phyloP scores from a whole-genome alignment of 192 early-diverging fungal species.

The Mortierella claussenii region DNA sequence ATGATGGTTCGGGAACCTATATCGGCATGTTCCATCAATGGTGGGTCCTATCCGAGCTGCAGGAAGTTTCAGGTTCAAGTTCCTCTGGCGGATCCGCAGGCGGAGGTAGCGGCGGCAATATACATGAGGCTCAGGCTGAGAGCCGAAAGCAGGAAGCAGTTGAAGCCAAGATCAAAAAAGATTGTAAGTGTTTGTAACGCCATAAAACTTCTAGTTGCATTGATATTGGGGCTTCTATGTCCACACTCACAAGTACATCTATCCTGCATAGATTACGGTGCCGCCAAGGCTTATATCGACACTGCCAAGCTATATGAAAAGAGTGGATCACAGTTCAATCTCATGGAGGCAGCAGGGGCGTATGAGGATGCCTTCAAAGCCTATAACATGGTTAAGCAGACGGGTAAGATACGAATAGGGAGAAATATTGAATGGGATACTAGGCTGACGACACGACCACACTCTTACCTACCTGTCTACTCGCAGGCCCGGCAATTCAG shows the following conservation, averaged over 20 bases:
- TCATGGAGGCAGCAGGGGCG: slow-evolving; percentile 51
- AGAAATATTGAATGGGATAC: too few species aligned
- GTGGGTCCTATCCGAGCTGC: slow-evolving; percentile 49
- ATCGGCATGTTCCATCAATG: slow-evolving; percentile 47
- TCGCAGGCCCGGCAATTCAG: slow-evolving; percentile 24
- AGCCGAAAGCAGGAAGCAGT: slow-evolving; percentile 40
- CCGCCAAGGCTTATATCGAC: slow-evolving; percentile 40
- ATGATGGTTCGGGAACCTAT: slow-evolving; percentile 49
- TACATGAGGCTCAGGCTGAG: slow-evolving; percentile 33
- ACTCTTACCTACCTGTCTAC: background rate
- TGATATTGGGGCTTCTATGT: background rate
- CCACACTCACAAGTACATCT: too few species aligned
- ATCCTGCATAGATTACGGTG: too few species aligned
- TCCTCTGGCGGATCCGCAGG: background rate
- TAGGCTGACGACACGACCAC: too few species aligned
- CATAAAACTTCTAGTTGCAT: background rate
- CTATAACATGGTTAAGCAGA: slow-evolving; percentile 47
- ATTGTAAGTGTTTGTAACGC: slow-evolving; percentile 26
- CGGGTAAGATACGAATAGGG: slow-evolving; percentile 39
- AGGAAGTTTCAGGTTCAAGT: slow-evolving; percentile 9
- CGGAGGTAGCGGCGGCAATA: slow-evolving; percentile 1
- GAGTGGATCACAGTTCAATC: slow-evolving; percentile 30
- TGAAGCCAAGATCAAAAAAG: slow-evolving; percentile 51
- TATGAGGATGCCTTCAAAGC: slow-evolving; percentile 57
- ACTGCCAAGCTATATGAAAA: slow-evolving; percentile 53